phyloP scores from a whole-genome alignment of 2,329 filamentous ascomycete species.

The Aspergillus floridensis region DNA sequence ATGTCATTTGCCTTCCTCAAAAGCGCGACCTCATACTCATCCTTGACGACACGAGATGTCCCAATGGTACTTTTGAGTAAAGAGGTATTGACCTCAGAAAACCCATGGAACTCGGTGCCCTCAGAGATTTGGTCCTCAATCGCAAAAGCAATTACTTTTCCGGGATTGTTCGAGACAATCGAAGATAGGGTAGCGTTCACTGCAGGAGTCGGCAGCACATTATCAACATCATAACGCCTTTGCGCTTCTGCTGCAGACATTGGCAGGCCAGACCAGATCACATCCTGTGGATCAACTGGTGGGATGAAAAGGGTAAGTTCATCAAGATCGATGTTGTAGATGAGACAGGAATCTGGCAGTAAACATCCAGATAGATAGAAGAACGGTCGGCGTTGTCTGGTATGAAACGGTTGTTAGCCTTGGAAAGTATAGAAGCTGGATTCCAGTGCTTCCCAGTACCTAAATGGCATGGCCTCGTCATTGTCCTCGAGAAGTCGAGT shows the following conservation, averaged over 20 bases:
- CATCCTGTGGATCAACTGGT: constrained; percentile 76
- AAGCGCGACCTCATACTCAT: constrained; percentile 77
- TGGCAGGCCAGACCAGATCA: constrained; percentile 91
- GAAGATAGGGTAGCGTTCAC: constrained; percentile 69
- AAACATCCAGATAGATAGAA: constrained; percentile 90
- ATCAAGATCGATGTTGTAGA: constrained; percentile 73
- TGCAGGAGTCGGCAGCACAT: constrained; percentile 68
- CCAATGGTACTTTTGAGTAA: constrained; percentile 71
- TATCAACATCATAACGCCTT: constrained; percentile 75
- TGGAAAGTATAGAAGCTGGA: background rate
- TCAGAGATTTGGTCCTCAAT: constrained; percentile 77
- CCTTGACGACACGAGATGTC: constrained; percentile 76
- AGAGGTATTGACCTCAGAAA: constrained; percentile 61
- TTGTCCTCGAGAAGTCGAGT: constrained; percentile 84
- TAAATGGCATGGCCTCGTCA: constrained; percentile 76
- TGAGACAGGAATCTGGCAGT: constrained; percentile 74
- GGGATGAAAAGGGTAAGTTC: constrained; percentile 87
- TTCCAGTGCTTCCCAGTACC: constrained; percentile 49
- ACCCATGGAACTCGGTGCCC: constrained; percentile 67
- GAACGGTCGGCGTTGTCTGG: constrained; percentile 83
- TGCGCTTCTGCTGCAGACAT: constrained; percentile 72
- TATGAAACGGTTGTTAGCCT: constrained; percentile 11
- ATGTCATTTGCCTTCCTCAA: constrained; percentile 79
- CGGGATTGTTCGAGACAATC: constrained; percentile 36
- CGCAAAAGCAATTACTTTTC: constrained; percentile 63